Base-by-base conservation (phyloP, 441 rosid species). In the Erodium moschatum region DNA sequence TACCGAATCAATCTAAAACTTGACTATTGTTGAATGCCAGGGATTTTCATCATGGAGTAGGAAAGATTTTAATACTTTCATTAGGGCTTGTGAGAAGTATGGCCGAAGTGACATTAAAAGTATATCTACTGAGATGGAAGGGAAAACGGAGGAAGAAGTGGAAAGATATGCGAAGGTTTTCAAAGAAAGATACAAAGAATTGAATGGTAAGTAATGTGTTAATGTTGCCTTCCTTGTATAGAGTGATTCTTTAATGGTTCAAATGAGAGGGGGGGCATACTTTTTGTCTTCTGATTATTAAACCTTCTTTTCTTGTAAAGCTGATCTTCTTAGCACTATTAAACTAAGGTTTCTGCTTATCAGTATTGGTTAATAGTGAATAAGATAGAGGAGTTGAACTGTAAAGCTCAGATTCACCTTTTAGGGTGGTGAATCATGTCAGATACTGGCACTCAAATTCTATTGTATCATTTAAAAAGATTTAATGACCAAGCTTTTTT, bases 1-100 rank as follows among this genome's bases (percentile, higher is more conserved):
- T 31, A 27, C 52, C 48, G 65, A 46, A 60, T 60, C 33, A 20
- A 60, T 21, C n/a, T 20, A 24, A 60, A 65, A 40, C 65, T 74
- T 67, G 62, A 64, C 65, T 46, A 62, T 70, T 68, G 63, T 29
- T 38, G 64, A 20, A 31, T 29, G 75, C 60, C 79, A 95, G 99
- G 99, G 97, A 46, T 91, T 94, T 82, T 85, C 97, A 50, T 81
- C 99, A 35, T 91, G 99, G 97, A 89, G 92, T 82, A 84, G 89
- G 81, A 89, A 91, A 85, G 99, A 93, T 77, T 93, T 93, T 74
- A 91, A 87, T 78, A 69, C 96, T 64, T 93, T 93, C 70, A 85
- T 89, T 56, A 83, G 97, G 81, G 95, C 98, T 67, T 91, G 98
- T 80, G 97, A 93, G 85, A 93, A 88, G 72, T 93, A 93, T 82